Evolutionary conservation across 805 yeast genomes (phyloP).

Genomic region (Priceomyces castillae): DNA sequence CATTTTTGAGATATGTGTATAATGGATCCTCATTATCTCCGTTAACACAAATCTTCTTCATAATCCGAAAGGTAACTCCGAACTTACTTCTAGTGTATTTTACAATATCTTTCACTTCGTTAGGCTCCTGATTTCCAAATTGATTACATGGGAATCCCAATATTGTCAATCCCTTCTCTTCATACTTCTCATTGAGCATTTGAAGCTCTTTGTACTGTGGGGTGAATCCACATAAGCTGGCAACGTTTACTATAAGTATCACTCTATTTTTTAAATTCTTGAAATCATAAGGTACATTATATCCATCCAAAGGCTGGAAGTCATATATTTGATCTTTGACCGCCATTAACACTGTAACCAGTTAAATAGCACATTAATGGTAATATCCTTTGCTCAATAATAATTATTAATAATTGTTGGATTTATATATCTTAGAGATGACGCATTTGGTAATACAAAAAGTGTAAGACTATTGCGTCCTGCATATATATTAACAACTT

Average conservation of each 20-base stretch:
- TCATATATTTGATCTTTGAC: constrained; percentile 46
- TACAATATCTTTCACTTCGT: constrained; percentile 40
- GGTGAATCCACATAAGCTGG: constrained; percentile 76
- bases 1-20: constrained; percentile 27
- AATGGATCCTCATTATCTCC: constrained; percentile 31
- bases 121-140: constrained; percentile 79
- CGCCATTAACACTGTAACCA: neutral
- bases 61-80: constrained; percentile 37
- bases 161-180: constrained; percentile 59
- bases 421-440: too few relatives aligned
- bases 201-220: constrained; percentile 77
- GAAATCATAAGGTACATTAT: constrained; percentile 60
- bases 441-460: too few relatives aligned
- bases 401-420: too few relatives aligned
- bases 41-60: constrained; percentile 37
- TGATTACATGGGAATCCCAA: constrained; percentile 92
- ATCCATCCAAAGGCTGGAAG: constrained; percentile 60
- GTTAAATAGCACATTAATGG: neutral
- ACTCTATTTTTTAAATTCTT: constrained; percentile 70
- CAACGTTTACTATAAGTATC: constrained; percentile 81
- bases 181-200: constrained; percentile 60
- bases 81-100: constrained; percentile 18
- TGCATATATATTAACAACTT: neutral
- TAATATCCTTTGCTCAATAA: neutral
- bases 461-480: too few relatives aligned